Percentiles rank a stretch among this genome's conserved stretches.
phyloP scores from a whole-genome alignment of 805 yeast species.

The Saccharomycopsis sp. region DNA sequence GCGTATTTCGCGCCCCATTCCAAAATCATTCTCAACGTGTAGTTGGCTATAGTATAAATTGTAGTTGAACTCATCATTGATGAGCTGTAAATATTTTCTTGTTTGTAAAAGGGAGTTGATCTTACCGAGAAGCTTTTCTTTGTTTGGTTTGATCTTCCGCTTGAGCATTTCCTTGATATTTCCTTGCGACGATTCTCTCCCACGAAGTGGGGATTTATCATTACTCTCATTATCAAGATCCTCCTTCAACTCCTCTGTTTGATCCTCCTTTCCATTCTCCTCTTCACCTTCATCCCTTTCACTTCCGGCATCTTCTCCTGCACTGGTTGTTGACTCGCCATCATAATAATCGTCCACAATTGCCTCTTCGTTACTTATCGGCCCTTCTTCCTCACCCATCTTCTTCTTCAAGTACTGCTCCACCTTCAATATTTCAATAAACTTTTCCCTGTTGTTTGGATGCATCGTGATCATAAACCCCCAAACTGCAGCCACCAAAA shows the following conservation, averaged over 20 bases:
- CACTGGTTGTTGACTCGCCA: no score
- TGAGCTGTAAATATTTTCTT: conserved; percentile 4
- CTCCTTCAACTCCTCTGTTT: not conserved
- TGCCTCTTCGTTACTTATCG: no score
- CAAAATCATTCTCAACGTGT: not conserved
- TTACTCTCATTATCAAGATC: not conserved
- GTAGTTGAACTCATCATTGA: conserved; percentile 11
- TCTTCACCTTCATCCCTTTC: conserved; percentile 3
- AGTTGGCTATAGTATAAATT: conserved; percentile 6
- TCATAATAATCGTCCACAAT: no score
- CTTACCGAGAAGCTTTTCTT: conserved; percentile 9
- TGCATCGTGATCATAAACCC: conserved; percentile 33
- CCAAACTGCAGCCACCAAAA: conserved; percentile 43
- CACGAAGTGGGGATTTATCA: no score
- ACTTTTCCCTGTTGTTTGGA: conserved; percentile 41
- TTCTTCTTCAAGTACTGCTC: conserved; percentile 4
- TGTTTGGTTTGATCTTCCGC: conserved; percentile 8
- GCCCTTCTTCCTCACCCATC: not conserved
- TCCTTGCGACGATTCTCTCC: not conserved
- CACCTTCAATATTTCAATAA: conserved; percentile 28
- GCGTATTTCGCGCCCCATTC: conserved; percentile 30
- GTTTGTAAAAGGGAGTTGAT: conserved; percentile 6
- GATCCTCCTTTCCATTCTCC: conserved; percentile 3
- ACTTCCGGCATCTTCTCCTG: no score
- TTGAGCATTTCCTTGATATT: conserved; percentile 2